Conservation (phyloP, 306 rosid genomes). For the Dicorynia guianensis region DNA sequence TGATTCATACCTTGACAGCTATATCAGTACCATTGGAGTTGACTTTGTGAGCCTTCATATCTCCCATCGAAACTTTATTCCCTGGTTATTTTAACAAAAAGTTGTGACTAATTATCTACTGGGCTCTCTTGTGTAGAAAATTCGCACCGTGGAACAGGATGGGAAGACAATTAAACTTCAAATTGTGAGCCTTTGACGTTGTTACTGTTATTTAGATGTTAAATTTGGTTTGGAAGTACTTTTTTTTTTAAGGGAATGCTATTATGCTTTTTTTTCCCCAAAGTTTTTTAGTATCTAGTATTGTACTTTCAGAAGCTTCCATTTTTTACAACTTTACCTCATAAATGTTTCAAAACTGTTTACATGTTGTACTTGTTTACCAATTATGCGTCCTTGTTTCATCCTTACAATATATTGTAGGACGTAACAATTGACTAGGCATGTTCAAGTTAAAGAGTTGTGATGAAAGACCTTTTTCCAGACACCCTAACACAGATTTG, state of each 20-base stretch:
- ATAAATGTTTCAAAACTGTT: not conserved
- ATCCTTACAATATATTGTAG: constrained; percentile 15
- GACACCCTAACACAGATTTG: not conserved
- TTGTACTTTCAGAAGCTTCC: not conserved
- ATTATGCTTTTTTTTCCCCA: not conserved
- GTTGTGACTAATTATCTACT: constrained; percentile 36
- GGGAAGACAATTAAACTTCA: constrained; percentile 95
- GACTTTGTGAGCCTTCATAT: constrained; percentile 82
- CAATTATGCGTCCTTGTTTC: constrained; percentile 22
- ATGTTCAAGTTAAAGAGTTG: not conserved
- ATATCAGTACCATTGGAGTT: constrained; percentile 99
- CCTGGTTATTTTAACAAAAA: constrained; percentile 12
- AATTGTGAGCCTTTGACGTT: constrained; percentile 61
- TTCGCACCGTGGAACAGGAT: constrained; percentile 93
- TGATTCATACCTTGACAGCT: constrained; percentile 99
- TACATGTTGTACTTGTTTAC: constrained; percentile 25
- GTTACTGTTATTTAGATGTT: constrained; percentile 27
- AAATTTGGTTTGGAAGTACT: not conserved
- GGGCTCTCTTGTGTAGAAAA: constrained; percentile 64
- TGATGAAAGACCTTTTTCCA: not conserved
- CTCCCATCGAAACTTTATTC: constrained; percentile 3
- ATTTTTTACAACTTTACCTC: not conserved
- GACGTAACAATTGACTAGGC: not conserved
- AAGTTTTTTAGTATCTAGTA: constrained; percentile 16
- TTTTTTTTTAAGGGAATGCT: constrained; percentile 34